A percentile compares a stretch with the other conserved stretches of the same genome.
phyloP scores from a whole-genome alignment of 495 filamentous ascomycete genomes.

The Hyaloscypha finlandica region DNA sequence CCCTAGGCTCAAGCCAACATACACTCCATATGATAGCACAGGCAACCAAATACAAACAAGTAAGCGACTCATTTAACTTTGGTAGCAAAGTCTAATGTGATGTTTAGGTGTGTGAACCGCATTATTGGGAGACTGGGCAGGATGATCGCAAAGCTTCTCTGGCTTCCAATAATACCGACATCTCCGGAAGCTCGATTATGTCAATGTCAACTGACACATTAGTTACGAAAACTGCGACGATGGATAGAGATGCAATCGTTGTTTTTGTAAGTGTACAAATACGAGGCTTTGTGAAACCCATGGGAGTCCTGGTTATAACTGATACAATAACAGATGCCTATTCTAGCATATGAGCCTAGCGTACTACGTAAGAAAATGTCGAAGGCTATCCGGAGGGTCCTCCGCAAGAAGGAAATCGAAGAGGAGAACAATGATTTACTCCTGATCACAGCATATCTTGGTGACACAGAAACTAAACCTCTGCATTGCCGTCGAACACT shows the following conservation, averaged over 20 bases:
- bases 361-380: background rate
- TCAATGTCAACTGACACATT: too few species aligned
- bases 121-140: too few species aligned
- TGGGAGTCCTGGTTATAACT: background rate
- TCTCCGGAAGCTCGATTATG: too few species aligned
- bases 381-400: background rate
- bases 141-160: too few species aligned
- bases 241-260: background rate
- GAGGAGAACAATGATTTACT: background rate
- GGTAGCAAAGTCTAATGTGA: background rate
- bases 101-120: too few species aligned
- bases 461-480: background rate
- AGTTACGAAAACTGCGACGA: too few species aligned
- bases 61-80: background rate
- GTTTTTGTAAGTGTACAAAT: background rate
- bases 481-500: slow-evolving; percentile 1
- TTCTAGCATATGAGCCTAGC: background rate
- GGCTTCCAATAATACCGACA: too few species aligned
- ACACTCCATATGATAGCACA: background rate
- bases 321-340: slow-evolving; percentile 1
- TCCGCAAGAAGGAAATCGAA: background rate
- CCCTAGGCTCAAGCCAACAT: background rate
- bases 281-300: background rate
- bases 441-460: background rate
- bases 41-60: background rate